Conservation (phyloP, 176 grass and related monocot species). For the Aegilops sharonensis region DNA sequence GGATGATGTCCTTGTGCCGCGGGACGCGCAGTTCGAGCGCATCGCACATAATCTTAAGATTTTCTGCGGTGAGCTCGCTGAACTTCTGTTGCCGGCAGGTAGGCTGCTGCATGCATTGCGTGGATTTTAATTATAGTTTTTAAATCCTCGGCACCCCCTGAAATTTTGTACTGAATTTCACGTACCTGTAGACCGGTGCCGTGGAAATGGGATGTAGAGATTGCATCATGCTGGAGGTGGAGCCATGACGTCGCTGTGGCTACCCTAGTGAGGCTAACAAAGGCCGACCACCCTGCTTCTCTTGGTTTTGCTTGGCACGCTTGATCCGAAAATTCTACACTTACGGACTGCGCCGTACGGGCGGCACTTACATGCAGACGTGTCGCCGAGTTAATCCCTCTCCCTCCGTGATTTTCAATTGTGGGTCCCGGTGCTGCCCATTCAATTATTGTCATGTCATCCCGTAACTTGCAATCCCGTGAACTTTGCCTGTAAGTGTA, state of each 20-base stretch:
- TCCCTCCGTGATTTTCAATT: too few species aligned
- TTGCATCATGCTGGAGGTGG: not conserved
- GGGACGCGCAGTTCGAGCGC: constrained; percentile 47
- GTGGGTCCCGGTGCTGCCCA: too few species aligned
- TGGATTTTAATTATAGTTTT: not conserved
- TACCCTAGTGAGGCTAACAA: not conserved
- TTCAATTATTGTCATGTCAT: too few species aligned
- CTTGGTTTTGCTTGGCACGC: not conserved
- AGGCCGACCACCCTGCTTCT: not conserved
- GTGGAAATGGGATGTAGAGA: not conserved
- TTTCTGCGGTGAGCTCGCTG: constrained; percentile 67
- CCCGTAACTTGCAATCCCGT: too few species aligned
- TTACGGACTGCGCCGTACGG: too few species aligned
- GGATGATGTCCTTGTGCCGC: constrained; percentile 40
- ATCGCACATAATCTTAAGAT: constrained; percentile 57
- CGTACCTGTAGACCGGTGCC: not conserved
- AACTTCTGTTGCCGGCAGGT: constrained; percentile 24
- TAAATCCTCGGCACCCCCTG: not conserved
- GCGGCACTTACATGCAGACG: too few species aligned
- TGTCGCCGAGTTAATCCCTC: too few species aligned
- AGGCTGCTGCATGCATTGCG: not conserved
- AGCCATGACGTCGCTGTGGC: not conserved
- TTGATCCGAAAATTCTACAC: not conserved
- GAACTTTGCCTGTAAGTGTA: too few species aligned
- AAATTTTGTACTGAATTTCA: not conserved